Conservation (phyloP, 139 green algal species). For the Microglena sp. region DNA sequence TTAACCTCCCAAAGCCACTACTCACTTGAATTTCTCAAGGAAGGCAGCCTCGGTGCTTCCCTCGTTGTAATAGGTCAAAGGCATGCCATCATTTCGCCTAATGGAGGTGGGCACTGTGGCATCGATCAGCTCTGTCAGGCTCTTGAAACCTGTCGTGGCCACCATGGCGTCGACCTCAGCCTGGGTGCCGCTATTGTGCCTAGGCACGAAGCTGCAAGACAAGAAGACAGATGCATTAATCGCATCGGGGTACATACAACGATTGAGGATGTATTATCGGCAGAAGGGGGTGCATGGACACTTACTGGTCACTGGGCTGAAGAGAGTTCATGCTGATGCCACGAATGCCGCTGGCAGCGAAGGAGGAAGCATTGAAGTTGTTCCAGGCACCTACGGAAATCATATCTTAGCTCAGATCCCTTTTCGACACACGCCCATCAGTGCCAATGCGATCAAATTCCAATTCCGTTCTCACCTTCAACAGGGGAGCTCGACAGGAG, state of each 20-base stretch:
- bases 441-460: neutral
- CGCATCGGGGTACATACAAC: neutral
- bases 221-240: neutral
- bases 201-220: conserved; percentile 76
- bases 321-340: conserved; percentile 63
- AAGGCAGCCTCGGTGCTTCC: conserved; percentile 85
- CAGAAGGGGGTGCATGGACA: conserved; percentile 6
- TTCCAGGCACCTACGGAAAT: neutral
- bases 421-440: too few species aligned
- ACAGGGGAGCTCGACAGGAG: neutral
- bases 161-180: conserved; percentile 82
- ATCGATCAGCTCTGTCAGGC: conserved; percentile 81
- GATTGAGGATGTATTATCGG: neutral
- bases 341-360: conserved; percentile 30
- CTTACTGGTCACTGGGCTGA: conserved; percentile 64
- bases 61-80: conserved; percentile 73
- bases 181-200: conserved; percentile 85
- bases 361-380: conserved; percentile 2
- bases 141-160: conserved; percentile 65
- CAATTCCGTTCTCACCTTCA: neutral
- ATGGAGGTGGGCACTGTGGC: conserved; percentile 92
- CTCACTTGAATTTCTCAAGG: conserved; percentile 80
- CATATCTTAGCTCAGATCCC: too few species aligned
- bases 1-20: too few species aligned
- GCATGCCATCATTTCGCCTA: conserved; percentile 61